phyloP scores from a whole-genome alignment of 805 yeast genomes.

The Yarrowia sp. region DNA sequence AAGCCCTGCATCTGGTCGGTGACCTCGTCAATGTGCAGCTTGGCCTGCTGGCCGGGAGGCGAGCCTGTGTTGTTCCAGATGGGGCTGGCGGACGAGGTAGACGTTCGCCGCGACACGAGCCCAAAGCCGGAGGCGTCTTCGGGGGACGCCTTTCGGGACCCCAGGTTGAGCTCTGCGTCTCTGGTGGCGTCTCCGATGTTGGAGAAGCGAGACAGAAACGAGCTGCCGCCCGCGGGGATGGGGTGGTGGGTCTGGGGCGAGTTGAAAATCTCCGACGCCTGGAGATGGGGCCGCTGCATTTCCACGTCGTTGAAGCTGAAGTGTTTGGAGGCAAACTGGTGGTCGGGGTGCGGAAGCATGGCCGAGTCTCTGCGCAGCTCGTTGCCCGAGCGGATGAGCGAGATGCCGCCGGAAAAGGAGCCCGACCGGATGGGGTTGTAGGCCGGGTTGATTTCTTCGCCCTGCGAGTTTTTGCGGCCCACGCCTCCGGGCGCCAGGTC shows the following conservation, averaged over 20 bases:
- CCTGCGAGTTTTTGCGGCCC: slow-evolving; percentile 24
- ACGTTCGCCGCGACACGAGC: slow-evolving; percentile 4
- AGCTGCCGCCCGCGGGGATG: neutral
- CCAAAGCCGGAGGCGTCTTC: slow-evolving; percentile 15
- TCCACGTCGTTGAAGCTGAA: slow-evolving; percentile 22
- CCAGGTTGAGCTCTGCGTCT: slow-evolving; percentile 34
- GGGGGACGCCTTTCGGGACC: slow-evolving; percentile 11
- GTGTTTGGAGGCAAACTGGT: slow-evolving; percentile 14
- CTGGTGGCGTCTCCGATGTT: slow-evolving; percentile 36
- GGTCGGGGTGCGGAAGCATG: slow-evolving; percentile 17
- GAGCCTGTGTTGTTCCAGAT: slow-evolving; percentile 25
- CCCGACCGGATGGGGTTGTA: slow-evolving; percentile 24
- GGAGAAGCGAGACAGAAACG: slow-evolving; percentile 29
- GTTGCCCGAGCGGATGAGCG: slow-evolving; percentile 21
- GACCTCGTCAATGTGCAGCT: slow-evolving; percentile 20
- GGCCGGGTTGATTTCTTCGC: slow-evolving; percentile 19
- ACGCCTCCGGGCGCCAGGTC: slow-evolving; percentile 24
- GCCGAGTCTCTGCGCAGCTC: slow-evolving; percentile 19
- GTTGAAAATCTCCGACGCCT: slow-evolving; percentile 2
- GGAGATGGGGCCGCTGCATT: slow-evolving; percentile 9
- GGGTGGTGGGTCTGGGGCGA: slow-evolving; percentile 10
- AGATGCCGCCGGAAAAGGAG: slow-evolving; percentile 23
- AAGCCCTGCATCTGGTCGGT: slow-evolving; percentile 23
- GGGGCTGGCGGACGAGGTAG: slow-evolving; percentile 22
- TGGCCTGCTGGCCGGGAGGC: slow-evolving; percentile 13